Base-by-base conservation (phyloP, 2,329 filamentous ascomycete genomes). In the Aspergillus latus region DNA sequence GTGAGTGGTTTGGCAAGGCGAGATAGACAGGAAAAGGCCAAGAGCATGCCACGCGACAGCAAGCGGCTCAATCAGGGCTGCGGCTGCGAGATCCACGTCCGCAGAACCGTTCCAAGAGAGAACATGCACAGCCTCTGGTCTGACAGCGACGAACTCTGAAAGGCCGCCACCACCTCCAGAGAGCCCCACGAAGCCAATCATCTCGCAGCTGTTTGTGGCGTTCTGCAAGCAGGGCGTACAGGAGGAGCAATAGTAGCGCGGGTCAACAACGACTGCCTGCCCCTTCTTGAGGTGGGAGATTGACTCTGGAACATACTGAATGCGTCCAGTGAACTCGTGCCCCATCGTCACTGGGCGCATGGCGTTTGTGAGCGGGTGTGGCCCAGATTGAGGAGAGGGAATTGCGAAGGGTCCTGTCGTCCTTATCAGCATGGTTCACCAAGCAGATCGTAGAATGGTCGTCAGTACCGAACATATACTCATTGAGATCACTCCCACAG, bases 51-150 rank as follows among this genome's bases (percentile, higher is more conserved):
- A 60, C 2, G 56, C 58, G 11, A 60, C 58, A 15, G 52, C 49
- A 3, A 58, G 47, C 7, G 58, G 58, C 48, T 60, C 58, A 36
- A 60, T 56, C 44, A 60, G 46, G 5, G 58, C 58, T 2, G 58
- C 58, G 2, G 56, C 49, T 1, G 52, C 56, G 1, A 60, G 46
- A 43, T 60, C 58, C 3, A 55, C 39, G 3, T 26, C 44, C 4
- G 8, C 40, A 32, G 5, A 15, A n/a, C 13, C 2, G 11, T 36
- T 29, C 8, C 51, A 46, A 8, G 53, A 47, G 15, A 60, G 47
- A 11, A 40, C 36, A 21, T 58, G 34, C 8, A 60, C 15, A 47
- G 45, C 55, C 2, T 28, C 16, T 5, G 52, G 44, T 2, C 16
- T n/a, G 10, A 59, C 56, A 8, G 59, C 52, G 7, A 60, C 43